Conservation (phyloP, 2,329 filamentous ascomycete genomes). For the Magnaporthiopsis poae region DNA sequence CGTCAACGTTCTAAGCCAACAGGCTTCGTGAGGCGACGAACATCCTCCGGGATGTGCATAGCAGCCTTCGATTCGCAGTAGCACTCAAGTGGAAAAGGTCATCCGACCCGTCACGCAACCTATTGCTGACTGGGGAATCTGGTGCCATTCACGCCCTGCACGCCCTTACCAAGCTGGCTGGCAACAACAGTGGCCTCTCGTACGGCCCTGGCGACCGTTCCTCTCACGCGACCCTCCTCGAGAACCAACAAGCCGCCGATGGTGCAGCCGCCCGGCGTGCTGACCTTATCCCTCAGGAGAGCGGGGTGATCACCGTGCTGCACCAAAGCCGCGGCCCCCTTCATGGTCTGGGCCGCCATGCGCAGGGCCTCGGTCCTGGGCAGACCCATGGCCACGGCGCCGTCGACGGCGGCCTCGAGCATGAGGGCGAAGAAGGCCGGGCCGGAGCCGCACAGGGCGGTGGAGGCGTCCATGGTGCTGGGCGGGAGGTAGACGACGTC, state of each 20-base stretch:
- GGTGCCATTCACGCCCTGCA: constrained; percentile 40
- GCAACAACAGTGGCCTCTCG: constrained; percentile 62
- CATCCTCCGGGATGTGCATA: background rate
- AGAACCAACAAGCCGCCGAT: constrained; percentile 64
- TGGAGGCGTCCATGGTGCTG: constrained; percentile 60
- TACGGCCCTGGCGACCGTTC: constrained; percentile 57
- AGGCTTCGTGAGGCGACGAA: background rate
- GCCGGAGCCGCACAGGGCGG: constrained; percentile 63
- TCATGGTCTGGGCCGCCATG: constrained; percentile 74
- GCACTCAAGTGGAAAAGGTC: background rate
- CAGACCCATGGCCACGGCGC: constrained; percentile 68
- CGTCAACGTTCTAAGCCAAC: too few species aligned
- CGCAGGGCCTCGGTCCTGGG: constrained; percentile 61
- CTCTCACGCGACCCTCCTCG: constrained; percentile 62
- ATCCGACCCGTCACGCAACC: background rate
- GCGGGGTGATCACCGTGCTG: constrained; percentile 66
- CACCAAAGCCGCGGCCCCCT: constrained; percentile 60
- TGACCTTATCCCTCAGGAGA: constrained; percentile 65
- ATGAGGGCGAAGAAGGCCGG: constrained; percentile 69
- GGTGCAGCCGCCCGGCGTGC: constrained; percentile 67
- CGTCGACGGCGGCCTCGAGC: constrained; percentile 66
- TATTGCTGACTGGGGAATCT: constrained; percentile 34
- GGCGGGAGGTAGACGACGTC: constrained; percentile 59
- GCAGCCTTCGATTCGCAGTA: background rate
- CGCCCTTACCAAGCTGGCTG: constrained; percentile 51